Base-by-base conservation (phyloP, 495 filamentous ascomycete species). In the Penicillium daleae region DNA sequence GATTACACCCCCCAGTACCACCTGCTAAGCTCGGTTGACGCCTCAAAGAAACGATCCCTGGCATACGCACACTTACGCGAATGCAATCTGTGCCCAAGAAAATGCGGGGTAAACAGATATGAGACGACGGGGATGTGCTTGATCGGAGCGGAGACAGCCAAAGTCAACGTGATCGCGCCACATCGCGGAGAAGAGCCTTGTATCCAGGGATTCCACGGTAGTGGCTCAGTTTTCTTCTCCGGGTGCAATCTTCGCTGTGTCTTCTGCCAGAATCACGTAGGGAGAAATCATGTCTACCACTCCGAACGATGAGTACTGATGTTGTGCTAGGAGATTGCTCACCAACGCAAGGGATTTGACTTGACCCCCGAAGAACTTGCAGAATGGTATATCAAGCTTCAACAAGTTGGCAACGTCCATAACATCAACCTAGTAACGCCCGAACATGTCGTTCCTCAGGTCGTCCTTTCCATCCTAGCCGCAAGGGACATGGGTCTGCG, bases 341-440 rank as follows among this genome's bases (percentile, higher is more conserved):
- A 93, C 63, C 83, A 87, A 67, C 79, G 85, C 8, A 90, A 89
- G 52, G 90, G 90, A 4, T 85, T 87, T 65, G 88, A 92, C 63
- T 73, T 92, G n/a, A 90, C 88, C 0, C 90, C 91, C 13, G 87
- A 89, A 68, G 84, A 92, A 69, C 81, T 94, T 3, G 91, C 82
- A 4, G 83, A 88, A 26, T 92, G 90, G 90, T 92, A 86, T 69
- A 59, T 93, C 40, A 92, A 92, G 71, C 77, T 95, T 19, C 89
- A 93, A 66, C 17, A 64, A 10, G 78, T 90, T 3, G 90, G 90
- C 6, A 75, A 81, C 10, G 88, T 89, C 4, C 89, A 92, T 74
- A 95, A 92, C 65, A 91, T 93, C 78, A 92, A 95, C 68, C 82
- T 91, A 8, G 82, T 91, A 48, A 91, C 88, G 2, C 89, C 89